Conservation (phyloP, 768 basidiomycete species). For the Termitomyces sp. region DNA sequence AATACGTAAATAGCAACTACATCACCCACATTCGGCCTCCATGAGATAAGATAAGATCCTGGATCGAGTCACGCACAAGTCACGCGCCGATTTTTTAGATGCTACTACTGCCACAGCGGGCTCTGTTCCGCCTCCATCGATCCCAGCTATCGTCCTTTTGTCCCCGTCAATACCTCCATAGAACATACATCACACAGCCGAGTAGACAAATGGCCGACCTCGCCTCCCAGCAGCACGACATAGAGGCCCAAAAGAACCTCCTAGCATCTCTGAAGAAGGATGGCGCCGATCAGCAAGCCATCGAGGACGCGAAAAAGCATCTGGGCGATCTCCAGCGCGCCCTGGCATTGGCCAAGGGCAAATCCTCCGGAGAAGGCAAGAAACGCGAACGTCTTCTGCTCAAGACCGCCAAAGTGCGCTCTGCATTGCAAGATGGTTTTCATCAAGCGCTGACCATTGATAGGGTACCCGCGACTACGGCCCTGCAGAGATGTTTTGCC, state of each 20-base stretch:
- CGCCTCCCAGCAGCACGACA: conserved; percentile 46
- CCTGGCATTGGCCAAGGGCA: conserved; percentile 37
- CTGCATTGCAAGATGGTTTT: neutral
- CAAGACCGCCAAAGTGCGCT: conserved; percentile 88
- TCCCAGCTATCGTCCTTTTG: conserved; percentile 13
- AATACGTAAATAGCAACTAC: neutral
- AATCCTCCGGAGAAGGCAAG: conserved; percentile 20
- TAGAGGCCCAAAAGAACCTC: conserved; percentile 48
- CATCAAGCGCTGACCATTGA: conserved; percentile 10
- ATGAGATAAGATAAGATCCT: conserved; percentile 2
- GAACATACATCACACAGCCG: neutral
- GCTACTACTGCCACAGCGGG: neutral
- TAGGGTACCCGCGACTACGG: conserved; percentile 96
- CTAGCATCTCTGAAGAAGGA: conserved; percentile 59
- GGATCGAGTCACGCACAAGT: conserved; percentile 1
- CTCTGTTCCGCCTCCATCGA: conserved; percentile 28
- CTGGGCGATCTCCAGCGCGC: conserved; percentile 65
- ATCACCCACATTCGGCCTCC: neutral
- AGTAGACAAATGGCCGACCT: conserved; percentile 10
- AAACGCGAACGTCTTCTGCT: conserved; percentile 70
- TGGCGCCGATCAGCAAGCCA: conserved; percentile 39
- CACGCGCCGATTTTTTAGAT: conserved; percentile 8
- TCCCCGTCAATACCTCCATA: conserved; percentile 14
- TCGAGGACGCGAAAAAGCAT: conserved; percentile 65
- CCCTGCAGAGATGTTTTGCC: conserved; percentile 87